Conservation (phyloP, 1,284 basidiomycete genomes). For the Wolfiporia cocos region DNA sequence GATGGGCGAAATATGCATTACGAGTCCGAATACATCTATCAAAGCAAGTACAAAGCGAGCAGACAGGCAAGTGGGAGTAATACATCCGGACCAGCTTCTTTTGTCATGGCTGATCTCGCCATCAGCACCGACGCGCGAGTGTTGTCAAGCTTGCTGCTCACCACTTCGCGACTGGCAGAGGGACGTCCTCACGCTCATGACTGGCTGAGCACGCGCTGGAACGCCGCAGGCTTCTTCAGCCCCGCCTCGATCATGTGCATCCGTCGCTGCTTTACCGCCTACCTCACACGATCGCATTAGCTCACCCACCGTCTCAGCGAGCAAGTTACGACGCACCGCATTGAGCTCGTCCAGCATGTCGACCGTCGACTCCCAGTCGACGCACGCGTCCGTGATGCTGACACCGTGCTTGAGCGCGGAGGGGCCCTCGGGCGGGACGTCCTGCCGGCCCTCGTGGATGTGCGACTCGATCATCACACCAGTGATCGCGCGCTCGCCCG, state of each 20-base stretch:
- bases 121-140: too few relatives aligned
- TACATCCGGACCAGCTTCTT: too few relatives aligned
- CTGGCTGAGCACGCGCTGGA: conserved; percentile 11
- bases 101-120: too few relatives aligned
- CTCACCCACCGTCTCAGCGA: background rate
- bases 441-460: conserved; percentile 84
- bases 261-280: conserved; percentile 34
- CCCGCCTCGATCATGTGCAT: conserved; percentile 27
- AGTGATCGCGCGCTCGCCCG: conserved; percentile 78
- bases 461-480: conserved; percentile 98
- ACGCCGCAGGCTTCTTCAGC: conserved; percentile 22
- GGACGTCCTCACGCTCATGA: too few relatives aligned
- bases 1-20: too few relatives aligned
- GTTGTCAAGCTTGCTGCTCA: too few relatives aligned
- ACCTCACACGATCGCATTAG: background rate
- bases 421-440: conserved; percentile 62
- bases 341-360: conserved; percentile 74
- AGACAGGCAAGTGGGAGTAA: too few relatives aligned
- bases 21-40: too few relatives aligned
- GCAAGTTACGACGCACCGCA: conserved; percentile 31
- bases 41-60: too few relatives aligned
- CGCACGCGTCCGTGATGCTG: conserved; percentile 91
- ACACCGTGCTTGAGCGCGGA: conserved; percentile 75
- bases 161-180: too few relatives aligned
- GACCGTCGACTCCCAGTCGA: conserved; percentile 85